These are phyloP conservation scores for Agaricus sinodeliciosus DNA, from an alignment of 768 basidiomycete genomes.

Conservation along the genomic window DNA sequence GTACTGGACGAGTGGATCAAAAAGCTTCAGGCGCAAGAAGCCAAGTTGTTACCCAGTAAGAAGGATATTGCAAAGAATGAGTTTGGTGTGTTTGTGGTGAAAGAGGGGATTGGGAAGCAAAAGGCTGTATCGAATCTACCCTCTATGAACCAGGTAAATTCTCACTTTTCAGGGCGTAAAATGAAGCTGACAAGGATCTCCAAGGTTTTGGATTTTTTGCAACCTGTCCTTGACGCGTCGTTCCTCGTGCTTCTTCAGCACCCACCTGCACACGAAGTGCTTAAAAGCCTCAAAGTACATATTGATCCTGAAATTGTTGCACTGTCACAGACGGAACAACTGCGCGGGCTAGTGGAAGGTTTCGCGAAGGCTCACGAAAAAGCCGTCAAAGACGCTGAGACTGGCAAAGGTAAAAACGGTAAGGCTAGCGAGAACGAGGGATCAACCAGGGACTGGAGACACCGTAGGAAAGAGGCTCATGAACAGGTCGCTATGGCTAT, in stretches of 20 bases:
- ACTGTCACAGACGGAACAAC: constrained; percentile 41
- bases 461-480: constrained; percentile 44
- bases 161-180: not conserved
- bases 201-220: constrained; percentile 55
- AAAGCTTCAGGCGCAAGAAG: constrained; percentile 19
- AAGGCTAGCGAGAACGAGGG: constrained; percentile 25
- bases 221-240: constrained; percentile 63
- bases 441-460: constrained; percentile 41
- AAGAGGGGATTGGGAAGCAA: constrained; percentile 8
- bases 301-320: constrained; percentile 51
- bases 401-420: constrained; percentile 23
- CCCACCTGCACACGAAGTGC: constrained; percentile 46
- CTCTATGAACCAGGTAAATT: constrained; percentile 33
- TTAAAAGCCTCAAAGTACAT: constrained; percentile 42
- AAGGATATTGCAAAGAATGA: constrained; percentile 33
- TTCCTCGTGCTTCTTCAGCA: constrained; percentile 65
- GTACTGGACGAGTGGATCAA: constrained; percentile 45
- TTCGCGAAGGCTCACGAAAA: constrained; percentile 53
- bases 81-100: constrained; percentile 32
- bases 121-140: constrained; percentile 29
- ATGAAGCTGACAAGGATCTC: not conserved
- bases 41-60: constrained; percentile 30
- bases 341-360: constrained; percentile 57
- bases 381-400: constrained; percentile 33
- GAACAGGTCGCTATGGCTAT: constrained; percentile 47